phyloP scores from a whole-genome alignment of 1,284 basidiomycete species.

The Malassezia furfur region DNA sequence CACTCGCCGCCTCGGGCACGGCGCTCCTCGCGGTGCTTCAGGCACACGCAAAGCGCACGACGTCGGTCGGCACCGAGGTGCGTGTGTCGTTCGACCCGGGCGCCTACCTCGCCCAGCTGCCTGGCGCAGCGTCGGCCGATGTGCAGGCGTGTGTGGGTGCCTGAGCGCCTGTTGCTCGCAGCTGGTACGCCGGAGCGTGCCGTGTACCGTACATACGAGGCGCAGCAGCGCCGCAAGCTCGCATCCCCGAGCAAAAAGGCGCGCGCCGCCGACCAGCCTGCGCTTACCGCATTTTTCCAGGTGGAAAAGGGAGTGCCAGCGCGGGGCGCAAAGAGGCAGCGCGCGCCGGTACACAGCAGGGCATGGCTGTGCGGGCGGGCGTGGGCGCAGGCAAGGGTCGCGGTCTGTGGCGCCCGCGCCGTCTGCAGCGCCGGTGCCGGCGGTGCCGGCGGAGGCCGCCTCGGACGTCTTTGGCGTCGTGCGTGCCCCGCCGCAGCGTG shows the following conservation, averaged over 20 bases:
- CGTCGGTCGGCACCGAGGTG: background rate
- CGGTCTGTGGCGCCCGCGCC: too few relatives aligned
- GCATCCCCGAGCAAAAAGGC: background rate
- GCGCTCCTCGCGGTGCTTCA: background rate
- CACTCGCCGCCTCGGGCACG: background rate
- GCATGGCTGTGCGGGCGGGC: too few relatives aligned
- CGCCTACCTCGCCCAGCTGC: background rate
- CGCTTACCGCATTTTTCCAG: background rate
- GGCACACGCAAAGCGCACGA: background rate
- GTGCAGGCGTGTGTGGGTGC: conserved; percentile 5
- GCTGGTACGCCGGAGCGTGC: background rate
- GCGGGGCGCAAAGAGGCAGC: background rate
- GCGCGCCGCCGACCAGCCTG: background rate
- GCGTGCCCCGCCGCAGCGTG: too few relatives aligned
- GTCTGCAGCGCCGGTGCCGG: too few relatives aligned
- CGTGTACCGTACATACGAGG: background rate
- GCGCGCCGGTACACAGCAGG: background rate
- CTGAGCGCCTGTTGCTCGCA: background rate
- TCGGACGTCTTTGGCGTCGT: too few relatives aligned
- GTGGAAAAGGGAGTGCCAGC: background rate
- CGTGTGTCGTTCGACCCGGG: background rate
- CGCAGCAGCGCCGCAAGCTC: background rate
- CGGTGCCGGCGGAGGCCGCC: too few relatives aligned
- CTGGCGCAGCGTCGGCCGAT: too few relatives aligned
- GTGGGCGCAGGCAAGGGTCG: too few relatives aligned